Evolutionary conservation across 768 basidiomycete species (phyloP).

Genomic region (Coprinopsis strossmayeri): DNA sequence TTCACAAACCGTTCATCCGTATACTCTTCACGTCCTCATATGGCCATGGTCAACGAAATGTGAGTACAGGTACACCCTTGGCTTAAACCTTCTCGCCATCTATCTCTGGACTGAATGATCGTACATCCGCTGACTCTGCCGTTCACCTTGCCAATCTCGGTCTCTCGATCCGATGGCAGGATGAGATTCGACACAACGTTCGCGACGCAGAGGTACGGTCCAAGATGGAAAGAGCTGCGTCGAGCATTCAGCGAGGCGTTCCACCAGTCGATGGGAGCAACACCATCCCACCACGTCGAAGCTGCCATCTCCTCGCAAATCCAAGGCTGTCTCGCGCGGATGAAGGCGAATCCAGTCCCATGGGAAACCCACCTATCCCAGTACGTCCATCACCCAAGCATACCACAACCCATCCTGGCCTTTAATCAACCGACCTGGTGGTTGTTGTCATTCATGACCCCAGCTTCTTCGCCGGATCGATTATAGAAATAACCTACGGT

Average conservation of each 20-base stretch:
- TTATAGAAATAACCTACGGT: conserved; percentile 4
- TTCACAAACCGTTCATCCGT: conserved; percentile 47
- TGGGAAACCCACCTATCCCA: not conserved
- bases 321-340: not conserved
- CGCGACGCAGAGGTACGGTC: conserved; percentile 15
- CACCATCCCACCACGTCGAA: conserved; percentile 5
- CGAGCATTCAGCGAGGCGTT: conserved; percentile 19
- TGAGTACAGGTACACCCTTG: conserved; percentile 17
- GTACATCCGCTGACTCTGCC: no score
- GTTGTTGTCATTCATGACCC: not conserved
- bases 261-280: no score
- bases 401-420: not conserved
- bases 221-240: conserved; percentile 16
- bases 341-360: not conserved
- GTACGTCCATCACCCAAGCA: not conserved
- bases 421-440: not conserved
- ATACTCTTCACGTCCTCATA: conserved; percentile 43
- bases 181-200: conserved; percentile 9
- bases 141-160: no score
- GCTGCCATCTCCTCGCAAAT: conserved; percentile 5
- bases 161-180: no score
- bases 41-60: conserved; percentile 46
- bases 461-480: conserved; percentile 1
- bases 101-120: not conserved
- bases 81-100: not conserved